Evolutionary conservation across 176 grass and related monocot genomes (phyloP).

Genomic region (Poa pratensis): DNA sequence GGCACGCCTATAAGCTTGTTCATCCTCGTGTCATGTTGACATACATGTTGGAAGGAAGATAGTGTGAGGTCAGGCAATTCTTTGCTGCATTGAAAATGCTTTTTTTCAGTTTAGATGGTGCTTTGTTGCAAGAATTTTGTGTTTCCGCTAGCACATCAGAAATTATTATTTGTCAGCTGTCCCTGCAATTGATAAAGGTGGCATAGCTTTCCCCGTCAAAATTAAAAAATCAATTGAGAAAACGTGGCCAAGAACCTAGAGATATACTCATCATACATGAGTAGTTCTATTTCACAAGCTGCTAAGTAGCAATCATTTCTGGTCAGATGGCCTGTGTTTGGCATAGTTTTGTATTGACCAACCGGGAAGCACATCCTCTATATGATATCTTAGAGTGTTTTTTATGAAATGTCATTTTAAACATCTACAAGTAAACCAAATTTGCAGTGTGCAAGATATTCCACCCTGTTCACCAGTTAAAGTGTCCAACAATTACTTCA

Average conservation of each 20-base stretch:
- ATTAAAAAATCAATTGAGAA: slow-evolving; percentile 71
- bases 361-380: slow-evolving; percentile 46
- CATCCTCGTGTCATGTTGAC: too few relatives aligned
- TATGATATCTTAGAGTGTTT: slow-evolving; percentile 32
- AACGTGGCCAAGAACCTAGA: slow-evolving; percentile 44
- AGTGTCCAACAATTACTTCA: slow-evolving; percentile 7
- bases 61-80: not conserved
- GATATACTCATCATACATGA: slow-evolving; percentile 37
- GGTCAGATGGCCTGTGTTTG: slow-evolving; percentile 61
- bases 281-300: not conserved
- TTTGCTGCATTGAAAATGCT: not conserved
- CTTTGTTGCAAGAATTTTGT: not conserved
- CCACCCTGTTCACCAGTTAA: not conserved
- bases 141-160: slow-evolving; percentile 11
- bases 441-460: slow-evolving; percentile 5
- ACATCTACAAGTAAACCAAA: slow-evolving; percentile 7
- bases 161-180: slow-evolving; percentile 51
- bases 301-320: slow-evolving; percentile 41
- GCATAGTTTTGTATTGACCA: slow-evolving; percentile 33
- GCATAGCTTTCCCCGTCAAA: slow-evolving; percentile 66
- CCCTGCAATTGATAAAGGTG: slow-evolving; percentile 70
- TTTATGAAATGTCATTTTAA: not conserved
- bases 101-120: not conserved
- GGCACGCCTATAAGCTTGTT: too few relatives aligned
- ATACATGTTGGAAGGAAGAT: not conserved